A percentile compares a stretch with the other conserved stretches of the same genome.
Evolutionary conservation across 108 stramenopile genomes (phyloP).

Genomic region (Chaetoceros tenuissimus): DNA sequence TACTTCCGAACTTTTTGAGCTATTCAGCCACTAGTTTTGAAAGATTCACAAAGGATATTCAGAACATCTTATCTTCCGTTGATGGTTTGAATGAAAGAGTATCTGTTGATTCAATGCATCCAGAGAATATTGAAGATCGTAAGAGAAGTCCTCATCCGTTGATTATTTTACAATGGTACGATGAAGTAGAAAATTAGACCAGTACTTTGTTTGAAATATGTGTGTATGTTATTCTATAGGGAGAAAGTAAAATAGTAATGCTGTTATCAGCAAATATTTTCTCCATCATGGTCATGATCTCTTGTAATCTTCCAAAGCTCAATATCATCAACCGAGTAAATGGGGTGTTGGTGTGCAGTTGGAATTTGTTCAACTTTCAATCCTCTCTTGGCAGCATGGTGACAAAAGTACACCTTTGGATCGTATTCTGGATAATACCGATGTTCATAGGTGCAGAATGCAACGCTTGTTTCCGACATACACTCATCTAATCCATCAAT

Average conservation of each 20-base stretch:
- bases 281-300: too few species aligned
- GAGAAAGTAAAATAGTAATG: too few species aligned
- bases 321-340: slow-evolving; percentile 61
- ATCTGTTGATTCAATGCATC: slow-evolving; percentile 51
- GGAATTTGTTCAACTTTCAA: slow-evolving; percentile 31
- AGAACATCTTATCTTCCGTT: slow-evolving; percentile 35
- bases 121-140: slow-evolving; percentile 50
- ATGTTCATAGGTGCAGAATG: slow-evolving; percentile 55
- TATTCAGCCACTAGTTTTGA: slow-evolving; percentile 64
- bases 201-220: too few species aligned
- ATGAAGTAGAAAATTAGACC: neutral
- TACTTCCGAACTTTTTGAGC: slow-evolving; percentile 60
- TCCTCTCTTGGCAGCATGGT: slow-evolving; percentile 23
- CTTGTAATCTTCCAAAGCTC: slow-evolving; percentile 55
- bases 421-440: slow-evolving; percentile 55
- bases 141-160: slow-evolving; percentile 60
- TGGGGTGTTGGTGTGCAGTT: slow-evolving; percentile 26
- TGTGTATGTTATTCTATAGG: too few species aligned
- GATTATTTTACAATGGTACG: slow-evolving; percentile 48
- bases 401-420: slow-evolving; percentile 43
- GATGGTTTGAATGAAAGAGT: slow-evolving; percentile 39
- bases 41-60: slow-evolving; percentile 48
- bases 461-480: slow-evolving; percentile 11
- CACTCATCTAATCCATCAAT: slow-evolving; percentile 69
- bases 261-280: too few species aligned